phyloP scores from a whole-genome alignment of 345 rosid species.

The Capsella bursapastoris region DNA sequence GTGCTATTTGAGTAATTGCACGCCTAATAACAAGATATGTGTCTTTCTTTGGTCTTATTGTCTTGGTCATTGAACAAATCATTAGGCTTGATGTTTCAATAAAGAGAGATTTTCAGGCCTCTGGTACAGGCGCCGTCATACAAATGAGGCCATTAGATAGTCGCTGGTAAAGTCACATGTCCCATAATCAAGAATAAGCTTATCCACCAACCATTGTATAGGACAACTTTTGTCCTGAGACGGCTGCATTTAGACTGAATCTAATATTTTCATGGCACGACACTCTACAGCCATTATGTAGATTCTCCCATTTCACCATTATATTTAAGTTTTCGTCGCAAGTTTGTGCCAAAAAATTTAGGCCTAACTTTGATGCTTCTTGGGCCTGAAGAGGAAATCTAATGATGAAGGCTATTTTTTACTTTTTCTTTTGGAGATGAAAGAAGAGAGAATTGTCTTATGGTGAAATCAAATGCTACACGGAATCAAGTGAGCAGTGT shows the following conservation, averaged over 20 bases:
- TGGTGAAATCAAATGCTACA: too few species aligned
- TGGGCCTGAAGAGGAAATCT: not conserved
- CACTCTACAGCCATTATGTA: not conserved
- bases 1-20: conserved; percentile 19
- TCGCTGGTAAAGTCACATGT: not conserved
- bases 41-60: not conserved
- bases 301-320: not conserved
- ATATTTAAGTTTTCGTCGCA: not conserved
- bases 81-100: not conserved
- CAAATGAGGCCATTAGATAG: not conserved
- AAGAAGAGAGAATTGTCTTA: not conserved
- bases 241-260: not conserved
- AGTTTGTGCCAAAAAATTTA: not conserved
- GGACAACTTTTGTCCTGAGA: not conserved
- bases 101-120: not conserved
- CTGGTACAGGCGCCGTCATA: not conserved
- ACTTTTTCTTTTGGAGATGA: not conserved
- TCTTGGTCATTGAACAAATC: not conserved
- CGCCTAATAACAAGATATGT: conserved; percentile 30
- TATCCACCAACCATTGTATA: too few species aligned
- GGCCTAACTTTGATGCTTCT: not conserved
- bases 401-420: not conserved
- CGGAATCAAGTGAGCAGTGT: too few species aligned
- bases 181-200: too few species aligned
- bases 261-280: not conserved